phyloP scores from a whole-genome alignment of 805 yeast genomes.

The Komagataella populi region DNA sequence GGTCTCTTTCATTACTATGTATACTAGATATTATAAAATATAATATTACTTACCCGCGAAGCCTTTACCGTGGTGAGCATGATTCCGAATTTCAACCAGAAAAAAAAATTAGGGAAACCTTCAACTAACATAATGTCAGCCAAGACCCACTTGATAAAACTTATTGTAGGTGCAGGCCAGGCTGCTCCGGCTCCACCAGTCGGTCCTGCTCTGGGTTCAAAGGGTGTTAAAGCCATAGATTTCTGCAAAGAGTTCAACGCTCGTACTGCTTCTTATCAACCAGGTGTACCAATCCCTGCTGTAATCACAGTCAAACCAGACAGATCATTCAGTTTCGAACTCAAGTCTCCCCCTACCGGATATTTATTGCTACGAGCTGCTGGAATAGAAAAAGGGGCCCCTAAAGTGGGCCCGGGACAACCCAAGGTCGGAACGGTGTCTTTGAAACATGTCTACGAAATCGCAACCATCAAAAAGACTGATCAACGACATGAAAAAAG shows the following conservation, averaged over 20 bases:
- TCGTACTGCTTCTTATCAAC: slow-evolving; percentile 74
- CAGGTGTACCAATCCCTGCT: slow-evolving; percentile 87
- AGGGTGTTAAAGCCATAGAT: slow-evolving; percentile 97
- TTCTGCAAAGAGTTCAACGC: slow-evolving; percentile 98
- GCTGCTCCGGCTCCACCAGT: slow-evolving; percentile 99
- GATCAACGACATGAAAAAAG: slow-evolving; percentile 67
- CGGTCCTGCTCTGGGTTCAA: slow-evolving; percentile 97
- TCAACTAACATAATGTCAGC: slow-evolving; percentile 10
- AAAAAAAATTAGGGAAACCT: background rate
- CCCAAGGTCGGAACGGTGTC: slow-evolving; percentile 28
- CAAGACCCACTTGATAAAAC: slow-evolving; percentile 56
- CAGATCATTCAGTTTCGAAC: slow-evolving; percentile 72
- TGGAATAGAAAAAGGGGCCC: slow-evolving; percentile 68
- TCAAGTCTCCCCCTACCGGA: slow-evolving; percentile 86
- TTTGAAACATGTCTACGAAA: slow-evolving; percentile 85
- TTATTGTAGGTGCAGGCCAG: slow-evolving; percentile 92
- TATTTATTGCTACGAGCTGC: slow-evolving; percentile 77
- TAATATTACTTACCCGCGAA: background rate
- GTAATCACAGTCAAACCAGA: slow-evolving; percentile 83
- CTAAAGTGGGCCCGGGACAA: slow-evolving; percentile 40
- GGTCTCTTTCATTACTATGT: background rate
- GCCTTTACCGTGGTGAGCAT: background rate
- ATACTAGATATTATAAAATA: background rate
- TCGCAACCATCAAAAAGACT: slow-evolving; percentile 84
- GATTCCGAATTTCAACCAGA: background rate